Evolutionary conservation across 2,329 filamentous ascomycete genomes (phyloP).

Genomic region (Beauveria asiatica): DNA sequence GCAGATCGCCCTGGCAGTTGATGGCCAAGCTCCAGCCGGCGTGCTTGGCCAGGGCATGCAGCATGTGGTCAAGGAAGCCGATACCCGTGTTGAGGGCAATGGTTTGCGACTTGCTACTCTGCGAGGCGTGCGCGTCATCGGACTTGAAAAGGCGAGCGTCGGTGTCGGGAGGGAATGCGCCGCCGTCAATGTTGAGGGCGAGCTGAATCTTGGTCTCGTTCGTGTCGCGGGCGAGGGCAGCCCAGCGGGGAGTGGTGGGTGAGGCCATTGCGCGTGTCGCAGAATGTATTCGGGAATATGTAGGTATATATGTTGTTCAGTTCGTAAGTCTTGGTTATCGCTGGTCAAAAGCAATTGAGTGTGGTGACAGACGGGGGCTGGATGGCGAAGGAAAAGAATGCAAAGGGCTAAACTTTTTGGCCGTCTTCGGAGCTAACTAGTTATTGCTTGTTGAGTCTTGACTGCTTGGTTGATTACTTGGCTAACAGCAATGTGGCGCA

Average conservation of each 20-base stretch:
- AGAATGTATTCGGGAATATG: background rate
- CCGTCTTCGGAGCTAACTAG: slow-evolving; percentile 8
- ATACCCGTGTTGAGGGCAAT: slow-evolving; percentile 90
- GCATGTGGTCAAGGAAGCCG: slow-evolving; percentile 97
- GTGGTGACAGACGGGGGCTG: background rate
- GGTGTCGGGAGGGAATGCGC: slow-evolving; percentile 59
- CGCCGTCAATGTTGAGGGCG: slow-evolving; percentile 88
- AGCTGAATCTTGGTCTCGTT: slow-evolving; percentile 98
- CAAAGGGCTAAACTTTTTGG: background rate
- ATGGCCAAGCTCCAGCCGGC: slow-evolving; percentile 86
- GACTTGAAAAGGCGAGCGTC: slow-evolving; percentile 44
- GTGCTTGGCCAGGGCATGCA: slow-evolving; percentile 94
- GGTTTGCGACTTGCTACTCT: slow-evolving; percentile 73
- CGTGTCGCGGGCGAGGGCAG: slow-evolving; percentile 77
- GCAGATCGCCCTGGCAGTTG: slow-evolving; percentile 77
- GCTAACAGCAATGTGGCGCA: background rate
- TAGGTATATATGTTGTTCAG: background rate
- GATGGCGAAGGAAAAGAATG: background rate
- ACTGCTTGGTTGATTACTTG: background rate
- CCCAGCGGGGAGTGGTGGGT: slow-evolving; percentile 46
- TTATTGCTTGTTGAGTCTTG: background rate
- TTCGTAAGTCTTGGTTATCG: background rate
- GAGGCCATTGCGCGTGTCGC: background rate
- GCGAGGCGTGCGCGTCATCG: slow-evolving; percentile 65
- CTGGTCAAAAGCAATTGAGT: background rate